A percentile compares a stretch with the other conserved stretches of the same genome.
These are phyloP conservation scores for Epicoccum sorghinum DNA, from an alignment of 2,329 filamentous ascomycete species.

Conservation along the genomic window DNA sequence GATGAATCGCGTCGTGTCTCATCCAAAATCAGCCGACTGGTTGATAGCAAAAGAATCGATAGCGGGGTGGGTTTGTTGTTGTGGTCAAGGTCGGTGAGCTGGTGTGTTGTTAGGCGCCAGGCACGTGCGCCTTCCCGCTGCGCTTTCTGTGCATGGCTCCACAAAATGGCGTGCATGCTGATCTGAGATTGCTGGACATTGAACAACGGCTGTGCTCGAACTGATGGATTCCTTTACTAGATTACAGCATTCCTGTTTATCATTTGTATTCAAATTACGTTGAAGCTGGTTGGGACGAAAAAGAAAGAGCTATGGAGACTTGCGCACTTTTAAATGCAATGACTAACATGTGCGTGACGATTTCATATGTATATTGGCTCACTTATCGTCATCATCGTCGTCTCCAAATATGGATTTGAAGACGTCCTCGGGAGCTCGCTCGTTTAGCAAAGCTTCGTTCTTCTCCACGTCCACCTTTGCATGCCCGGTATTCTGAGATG, in stretches of 20 bases:
- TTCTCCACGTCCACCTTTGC: constrained; percentile 69
- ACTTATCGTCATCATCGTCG: constrained; percentile 51
- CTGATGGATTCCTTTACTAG: no score
- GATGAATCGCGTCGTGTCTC: constrained; percentile 17
- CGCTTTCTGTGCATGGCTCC: constrained; percentile 15
- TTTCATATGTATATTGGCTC: background rate
- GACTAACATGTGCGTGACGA: background rate
- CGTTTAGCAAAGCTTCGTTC: constrained; percentile 79
- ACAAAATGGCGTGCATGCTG: constrained; percentile 1
- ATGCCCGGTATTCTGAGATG: constrained; percentile 18
- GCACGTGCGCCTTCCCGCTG: constrained; percentile 16
- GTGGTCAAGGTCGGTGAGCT: constrained; percentile 25
- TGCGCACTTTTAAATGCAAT: no score
- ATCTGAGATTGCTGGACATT: background rate
- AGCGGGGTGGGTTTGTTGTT: constrained; percentile 21
- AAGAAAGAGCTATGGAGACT: no score
- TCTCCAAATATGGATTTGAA: constrained; percentile 95
- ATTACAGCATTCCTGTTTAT: no score
- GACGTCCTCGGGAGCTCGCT: constrained; percentile 77
- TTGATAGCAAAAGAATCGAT: constrained; percentile 12
- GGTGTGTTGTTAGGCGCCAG: constrained; percentile 17
- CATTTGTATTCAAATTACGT: no score
- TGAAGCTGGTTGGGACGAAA: no score
- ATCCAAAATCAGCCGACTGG: constrained; percentile 18
- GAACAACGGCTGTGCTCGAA: no score